Evolutionary conservation across 768 basidiomycete species (phyloP).

Genomic region (Phlebiopsis flavidoalba): DNA sequence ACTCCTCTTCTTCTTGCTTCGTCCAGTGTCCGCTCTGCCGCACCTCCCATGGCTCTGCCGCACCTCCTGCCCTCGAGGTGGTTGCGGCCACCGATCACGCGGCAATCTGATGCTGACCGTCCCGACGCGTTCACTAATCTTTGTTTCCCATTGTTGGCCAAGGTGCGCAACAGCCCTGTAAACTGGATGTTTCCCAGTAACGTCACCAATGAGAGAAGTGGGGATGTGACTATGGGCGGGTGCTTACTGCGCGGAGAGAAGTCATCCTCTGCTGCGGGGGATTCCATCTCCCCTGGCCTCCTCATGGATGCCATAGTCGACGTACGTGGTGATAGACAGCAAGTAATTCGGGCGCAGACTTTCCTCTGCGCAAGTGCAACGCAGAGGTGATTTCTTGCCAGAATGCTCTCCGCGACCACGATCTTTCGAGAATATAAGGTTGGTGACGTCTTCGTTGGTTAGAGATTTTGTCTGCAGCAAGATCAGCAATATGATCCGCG

Average conservation of each 20-base stretch:
- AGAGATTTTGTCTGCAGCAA: constrained; percentile 44
- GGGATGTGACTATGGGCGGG: background rate
- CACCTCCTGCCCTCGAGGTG: constrained; percentile 64
- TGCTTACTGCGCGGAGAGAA: constrained; percentile 54
- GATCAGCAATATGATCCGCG: background rate
- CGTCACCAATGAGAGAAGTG: background rate
- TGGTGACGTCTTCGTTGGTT: constrained; percentile 47
- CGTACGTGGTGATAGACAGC: constrained; percentile 83
- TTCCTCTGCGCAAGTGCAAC: constrained; percentile 60
- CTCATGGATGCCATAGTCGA: constrained; percentile 65
- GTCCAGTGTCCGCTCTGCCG: constrained; percentile 67
- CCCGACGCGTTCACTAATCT: constrained; percentile 63
- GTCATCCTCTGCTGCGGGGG: constrained; percentile 60
- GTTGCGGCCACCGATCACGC: constrained; percentile 84
- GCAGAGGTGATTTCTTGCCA: constrained; percentile 76
- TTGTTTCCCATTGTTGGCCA: constrained; percentile 83
- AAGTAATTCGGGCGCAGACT: constrained; percentile 78
- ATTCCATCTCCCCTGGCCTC: constrained; percentile 69
- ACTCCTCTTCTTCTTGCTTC: constrained; percentile 71
- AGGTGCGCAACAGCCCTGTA: constrained; percentile 67
- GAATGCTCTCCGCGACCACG: constrained; percentile 58
- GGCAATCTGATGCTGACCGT: constrained; percentile 76
- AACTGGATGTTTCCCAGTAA: too few species aligned
- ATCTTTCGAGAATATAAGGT: constrained; percentile 65
- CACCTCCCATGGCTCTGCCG: too few species aligned